Base-by-base conservation (phyloP, 352 stramenopile species). In the Globisporangium perplexum region DNA sequence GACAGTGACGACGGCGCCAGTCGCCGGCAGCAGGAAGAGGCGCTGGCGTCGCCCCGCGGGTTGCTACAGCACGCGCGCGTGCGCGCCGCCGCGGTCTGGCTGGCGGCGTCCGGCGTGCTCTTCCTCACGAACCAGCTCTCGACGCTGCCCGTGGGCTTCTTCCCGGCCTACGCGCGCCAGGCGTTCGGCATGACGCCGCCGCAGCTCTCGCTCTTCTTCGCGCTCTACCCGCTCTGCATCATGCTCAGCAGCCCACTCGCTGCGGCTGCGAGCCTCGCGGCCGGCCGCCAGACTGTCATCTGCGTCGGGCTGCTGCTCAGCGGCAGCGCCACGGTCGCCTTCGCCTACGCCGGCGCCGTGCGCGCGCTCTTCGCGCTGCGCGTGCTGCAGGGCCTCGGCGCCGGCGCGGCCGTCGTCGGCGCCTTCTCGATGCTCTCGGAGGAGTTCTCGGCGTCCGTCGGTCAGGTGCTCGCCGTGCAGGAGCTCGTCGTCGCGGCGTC, bases 91-190 rank as follows among this genome's bases (percentile, higher is more conserved):
- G 54, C 72, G 23, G 73, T 87, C 47, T 87, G 74, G 63, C 48
- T 79, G 43, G 52, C 70, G 36, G 72, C 71, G 8, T 77, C 73
- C 20, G 59, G 53, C 49, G 71, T 87, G 35, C 59, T 90, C 30
- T 87, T 90, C 60, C 70, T 87, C 22, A 75, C 72, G 12, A 90
- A 90, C 58, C 78, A 87, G 49, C 74, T 90, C 55, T 86, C 76
- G 39, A 86, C 75, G 56, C 66, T 90, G 11, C 70, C 76, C 20
- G 78, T 90, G n/a, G 78, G 78, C 26, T 90, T 90, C 66, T 87
- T 85, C 62, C 78, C 78, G 30, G 58, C 60, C 12, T 86, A 87
- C 63, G 78, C 72, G 41, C 55, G 73, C 41, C 51, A 71, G 35
- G 57, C 22, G n/a, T 66, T 83, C 1, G 55, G 66, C 53, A 80